These are phyloP conservation scores for Penicillium capsulatum DNA, from an alignment of 2,329 filamentous ascomycete species.

Conservation along the genomic window DNA sequence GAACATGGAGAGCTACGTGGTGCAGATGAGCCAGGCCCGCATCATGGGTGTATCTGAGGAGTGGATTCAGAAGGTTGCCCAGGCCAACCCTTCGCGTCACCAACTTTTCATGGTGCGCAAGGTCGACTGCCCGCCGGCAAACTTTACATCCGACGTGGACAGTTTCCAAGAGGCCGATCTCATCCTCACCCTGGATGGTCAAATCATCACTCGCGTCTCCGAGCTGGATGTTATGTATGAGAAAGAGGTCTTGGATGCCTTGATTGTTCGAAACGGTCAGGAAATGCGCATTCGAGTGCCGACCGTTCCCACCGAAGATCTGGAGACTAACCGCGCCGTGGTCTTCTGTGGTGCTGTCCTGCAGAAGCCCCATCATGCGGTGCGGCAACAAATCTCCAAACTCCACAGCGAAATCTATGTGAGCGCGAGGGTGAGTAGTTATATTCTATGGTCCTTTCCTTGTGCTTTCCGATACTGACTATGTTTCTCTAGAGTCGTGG, in stretches of 20 bases:
- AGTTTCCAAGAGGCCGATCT: conserved; percentile 86
- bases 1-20: conserved; percentile 88
- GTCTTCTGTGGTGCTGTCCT: conserved; percentile 93
- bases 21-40: conserved; percentile 93
- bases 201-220: conserved; percentile 86
- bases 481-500: conserved; percentile 56
- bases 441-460: background rate
- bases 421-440: conserved; percentile 64
- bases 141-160: conserved; percentile 44
- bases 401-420: conserved; percentile 96
- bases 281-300: conserved; percentile 73
- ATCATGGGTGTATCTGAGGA: conserved; percentile 96
- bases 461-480: conserved; percentile 5
- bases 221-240: conserved; percentile 97
- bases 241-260: conserved; percentile 73
- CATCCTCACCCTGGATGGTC: conserved; percentile 82
- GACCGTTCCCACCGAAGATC: conserved; percentile 80
- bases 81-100: conserved; percentile 84
- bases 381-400: conserved; percentile 94
- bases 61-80: conserved; percentile 87
- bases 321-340: conserved; percentile 88
- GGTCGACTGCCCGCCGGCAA: conserved; percentile 60
- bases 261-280: conserved; percentile 79
- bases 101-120: conserved; percentile 99
- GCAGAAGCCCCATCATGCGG: conserved; percentile 90